Evolutionary conservation across 1,139 yeast genomes (phyloP).

Genomic region (Kodamaea ohmeri): DNA sequence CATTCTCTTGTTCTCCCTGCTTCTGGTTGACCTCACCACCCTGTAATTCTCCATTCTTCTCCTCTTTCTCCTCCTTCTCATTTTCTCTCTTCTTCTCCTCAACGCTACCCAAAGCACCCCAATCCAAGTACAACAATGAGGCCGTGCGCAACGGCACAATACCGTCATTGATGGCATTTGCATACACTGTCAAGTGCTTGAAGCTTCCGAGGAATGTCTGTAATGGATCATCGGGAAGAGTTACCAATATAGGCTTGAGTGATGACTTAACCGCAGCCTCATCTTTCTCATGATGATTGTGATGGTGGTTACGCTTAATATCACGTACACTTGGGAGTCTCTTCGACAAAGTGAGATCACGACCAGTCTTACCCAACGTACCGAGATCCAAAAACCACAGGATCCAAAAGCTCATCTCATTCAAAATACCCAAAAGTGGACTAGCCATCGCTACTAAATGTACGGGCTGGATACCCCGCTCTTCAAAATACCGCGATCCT

Average conservation of each 20-base stretch:
- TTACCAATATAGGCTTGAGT: slow-evolving; percentile 23
- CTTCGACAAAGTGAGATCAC: slow-evolving; percentile 26
- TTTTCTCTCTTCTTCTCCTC: slow-evolving; percentile 18
- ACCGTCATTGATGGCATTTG: slow-evolving; percentile 28
- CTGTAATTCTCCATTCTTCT: no score
- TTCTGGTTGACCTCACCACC: slow-evolving; percentile 3
- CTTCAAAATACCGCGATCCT: slow-evolving; percentile 19
- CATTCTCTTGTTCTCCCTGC: neutral
- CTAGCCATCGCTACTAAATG: slow-evolving; percentile 26
- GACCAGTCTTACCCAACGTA: slow-evolving; percentile 27
- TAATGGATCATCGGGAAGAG: slow-evolving; percentile 26
- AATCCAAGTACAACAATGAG: slow-evolving; percentile 25
- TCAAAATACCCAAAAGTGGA: slow-evolving; percentile 25
- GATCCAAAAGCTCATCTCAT: slow-evolving; percentile 25
- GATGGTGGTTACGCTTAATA: slow-evolving; percentile 10
- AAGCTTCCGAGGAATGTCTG: slow-evolving; percentile 18
- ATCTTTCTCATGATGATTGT: slow-evolving; percentile 7
- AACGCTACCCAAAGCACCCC: slow-evolving; percentile 33
- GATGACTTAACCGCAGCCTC: slow-evolving; percentile 11
- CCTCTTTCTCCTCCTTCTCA: slow-evolving; percentile 7
- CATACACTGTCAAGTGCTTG: slow-evolving; percentile 23
- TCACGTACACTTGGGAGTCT: slow-evolving; percentile 17
- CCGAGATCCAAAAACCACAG: slow-evolving; percentile 27
- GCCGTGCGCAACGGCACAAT: slow-evolving; percentile 28
- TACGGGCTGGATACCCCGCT: slow-evolving; percentile 17